Conservation (phyloP, 805 yeast genomes). For the Maudiozyma turicensis region DNA sequence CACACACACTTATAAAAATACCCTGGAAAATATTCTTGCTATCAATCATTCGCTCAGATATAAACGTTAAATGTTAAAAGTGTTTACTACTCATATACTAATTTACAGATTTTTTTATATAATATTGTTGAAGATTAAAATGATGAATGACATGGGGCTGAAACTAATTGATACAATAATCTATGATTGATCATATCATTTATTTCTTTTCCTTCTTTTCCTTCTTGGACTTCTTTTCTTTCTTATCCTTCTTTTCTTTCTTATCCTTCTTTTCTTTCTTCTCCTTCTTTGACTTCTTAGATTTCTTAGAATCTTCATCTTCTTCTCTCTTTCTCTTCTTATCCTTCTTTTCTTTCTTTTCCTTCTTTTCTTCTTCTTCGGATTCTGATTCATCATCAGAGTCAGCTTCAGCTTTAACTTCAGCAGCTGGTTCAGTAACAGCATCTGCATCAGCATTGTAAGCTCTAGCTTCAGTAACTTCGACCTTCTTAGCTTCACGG, state of each 20-base stretch:
- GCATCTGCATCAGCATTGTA: constrained; percentile 96
- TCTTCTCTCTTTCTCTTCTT: constrained; percentile 27
- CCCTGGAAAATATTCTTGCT: not conserved
- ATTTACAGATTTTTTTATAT: constrained; percentile 13
- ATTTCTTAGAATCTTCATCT: constrained; percentile 24
- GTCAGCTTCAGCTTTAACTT: constrained; percentile 30
- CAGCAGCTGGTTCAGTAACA: constrained; percentile 31
- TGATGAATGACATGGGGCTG: not conserved
- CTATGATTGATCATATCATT: constrained; percentile 6
- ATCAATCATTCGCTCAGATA: not conserved
- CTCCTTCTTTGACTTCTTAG: constrained; percentile 30
- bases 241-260: constrained; percentile 25
- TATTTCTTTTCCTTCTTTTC: constrained; percentile 13
- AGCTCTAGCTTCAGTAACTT: constrained; percentile 71
- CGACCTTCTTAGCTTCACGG: constrained; percentile 79
- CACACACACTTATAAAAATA: too few species aligned
- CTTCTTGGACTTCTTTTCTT: constrained; percentile 29
- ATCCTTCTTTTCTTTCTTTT: constrained; percentile 31
- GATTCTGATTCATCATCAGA: constrained; percentile 32
- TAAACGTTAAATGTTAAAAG: not conserved
- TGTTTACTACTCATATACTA: constrained; percentile 7
- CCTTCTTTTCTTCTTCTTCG: constrained; percentile 29
- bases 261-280: constrained; percentile 24
- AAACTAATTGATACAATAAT: too few species aligned
- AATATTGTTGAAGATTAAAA: not conserved